These are phyloP conservation scores for Ajuga chamaepitys DNA, from an alignment of 257 asterid species.

Conservation along the genomic window DNA sequence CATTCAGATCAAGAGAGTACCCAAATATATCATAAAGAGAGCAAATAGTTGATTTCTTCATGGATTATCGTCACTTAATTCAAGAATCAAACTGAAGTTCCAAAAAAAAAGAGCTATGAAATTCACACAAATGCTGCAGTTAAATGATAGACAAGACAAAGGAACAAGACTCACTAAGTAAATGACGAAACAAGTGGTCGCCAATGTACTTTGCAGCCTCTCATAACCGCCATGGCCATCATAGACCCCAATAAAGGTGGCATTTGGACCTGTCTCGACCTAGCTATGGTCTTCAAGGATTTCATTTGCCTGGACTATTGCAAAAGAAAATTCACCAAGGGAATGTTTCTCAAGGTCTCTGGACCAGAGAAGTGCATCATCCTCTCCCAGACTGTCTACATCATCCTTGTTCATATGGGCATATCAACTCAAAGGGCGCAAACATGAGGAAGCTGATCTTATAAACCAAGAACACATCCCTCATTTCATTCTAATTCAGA, in stretches of 20 bases:
- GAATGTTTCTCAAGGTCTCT: slow-evolving; percentile 75
- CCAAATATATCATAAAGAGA: too few species aligned
- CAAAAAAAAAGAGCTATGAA: not conserved
- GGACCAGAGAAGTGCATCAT: slow-evolving; percentile 60
- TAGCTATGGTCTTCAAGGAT: slow-evolving; percentile 71
- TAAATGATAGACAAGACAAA: not conserved
- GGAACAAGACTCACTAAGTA: slow-evolving; percentile 42
- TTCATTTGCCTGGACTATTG: slow-evolving; percentile 65
- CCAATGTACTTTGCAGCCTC: slow-evolving; percentile 52
- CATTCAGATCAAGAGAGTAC: too few species aligned
- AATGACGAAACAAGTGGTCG: slow-evolving; percentile 44
- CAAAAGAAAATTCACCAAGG: slow-evolving; percentile 72
- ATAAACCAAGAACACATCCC: slow-evolving; percentile 73
- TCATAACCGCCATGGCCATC: slow-evolving; percentile 92
- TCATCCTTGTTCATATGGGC: slow-evolving; percentile 71
- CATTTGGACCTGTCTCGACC: slow-evolving; percentile 54
- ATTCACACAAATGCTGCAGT: not conserved
- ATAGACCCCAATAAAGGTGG: slow-evolving; percentile 72
- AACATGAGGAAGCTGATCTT: slow-evolving; percentile 44
- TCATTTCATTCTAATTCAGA: slow-evolving; percentile 49
- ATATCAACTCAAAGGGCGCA: slow-evolving; percentile 70
- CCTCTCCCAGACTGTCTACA: slow-evolving; percentile 35
- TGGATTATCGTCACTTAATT: not conserved
- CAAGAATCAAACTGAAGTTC: not conserved
- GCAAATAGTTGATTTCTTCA: not conserved